Base-by-base conservation (phyloP, 495 filamentous ascomycete genomes). In the Schizothecium vesticola region DNA sequence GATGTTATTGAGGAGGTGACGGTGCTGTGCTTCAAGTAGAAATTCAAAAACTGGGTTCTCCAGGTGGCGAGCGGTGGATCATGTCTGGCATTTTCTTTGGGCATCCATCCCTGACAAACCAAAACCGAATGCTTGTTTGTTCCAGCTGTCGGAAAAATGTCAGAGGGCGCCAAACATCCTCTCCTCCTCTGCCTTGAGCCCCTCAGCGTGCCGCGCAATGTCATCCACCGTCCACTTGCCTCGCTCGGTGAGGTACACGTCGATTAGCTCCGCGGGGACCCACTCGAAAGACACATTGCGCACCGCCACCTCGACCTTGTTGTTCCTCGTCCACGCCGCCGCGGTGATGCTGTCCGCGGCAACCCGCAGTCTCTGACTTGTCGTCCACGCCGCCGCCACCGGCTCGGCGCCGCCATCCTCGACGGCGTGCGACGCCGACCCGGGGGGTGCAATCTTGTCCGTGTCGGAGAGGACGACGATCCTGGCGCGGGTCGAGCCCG, bases 201-300 rank as follows among this genome's bases (percentile, higher is more conserved):
- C 68, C 13, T 63, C 64, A 0, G 79, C 80, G 5, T 71, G 71
- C 55, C 65, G 29, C 4, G 64, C 66, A 4, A 82, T 79, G 29
- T 82, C 70, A 33, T 77, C 61, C 28, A 63, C 55, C 3, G 63
- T 74, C 76, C 73, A 80, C 29, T 76, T 66, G 3, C 81, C 81
- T 11, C 81, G 72, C 56, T 91, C 88, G 6, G 84, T 86, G 61
- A 89, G 70, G 69, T 88, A 89, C 0, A 71, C 80, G 73, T 90
- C 83, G 0, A 91, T 79, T 26, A 84, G 75, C 1, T 67, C 61
- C 5, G 80, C 72, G 1, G 85, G 82, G 9, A 89, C 80, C 88
- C 88, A 90, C 76, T 92, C 89, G 66, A 91, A 91, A 65, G 87
- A 89, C 16, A 83, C 69, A 68, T 91, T 91, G 59, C 79, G 83